Base-by-base conservation (phyloP, 1,284 basidiomycete species). In the Ganoderma boninense region DNA sequence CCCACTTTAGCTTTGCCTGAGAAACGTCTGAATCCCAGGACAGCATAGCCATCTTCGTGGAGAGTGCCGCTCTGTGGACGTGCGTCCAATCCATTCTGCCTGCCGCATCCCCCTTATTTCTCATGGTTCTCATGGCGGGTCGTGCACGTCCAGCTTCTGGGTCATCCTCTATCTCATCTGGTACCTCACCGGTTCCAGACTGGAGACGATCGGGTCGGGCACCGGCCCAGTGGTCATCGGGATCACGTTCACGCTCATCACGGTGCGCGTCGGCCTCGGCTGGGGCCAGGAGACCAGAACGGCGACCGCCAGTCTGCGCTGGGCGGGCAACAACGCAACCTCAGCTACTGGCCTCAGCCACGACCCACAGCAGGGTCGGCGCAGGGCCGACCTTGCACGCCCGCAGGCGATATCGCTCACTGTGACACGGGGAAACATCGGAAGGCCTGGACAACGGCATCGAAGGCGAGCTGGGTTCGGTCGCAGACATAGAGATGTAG, bases 221-320 rank as follows among this genome's bases (percentile, higher is more conserved):
- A 38, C 32, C n/a, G 63, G 46, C 14, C 32, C 63, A 8, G 46
- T 38, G 5, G 32, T 54, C 18, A 40, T 64, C 52, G 49, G 46
- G 4, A 64, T 64, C 46, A 40, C 63, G 14, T 40, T 64, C 49
- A 42, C 26, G 63, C 63, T 64, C n/a, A 64, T 64, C 11, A 64
- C 46, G 6, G 63, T 64, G n/a, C 46, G 46, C 23, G 63, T 54
- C 18, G 63, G 46, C 32, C 35, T 64, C 11, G 63, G 63, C 8
- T 42, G 29, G 63, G 49, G 49, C 8, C 63, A 52, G n/a, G 32
- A 64, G 18, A 35, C 54, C 26, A 32, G 20, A 20, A 10, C 29
- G 16, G 32, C 29, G 16, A 57, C 54, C 5, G 14, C 54, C 6
- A 57, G 29, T 29, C 20, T 57, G 29, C 54, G 16, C 26, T 57